Base-by-base conservation (phyloP, 495 filamentous ascomycete species). In the Penicillium fimorum region DNA sequence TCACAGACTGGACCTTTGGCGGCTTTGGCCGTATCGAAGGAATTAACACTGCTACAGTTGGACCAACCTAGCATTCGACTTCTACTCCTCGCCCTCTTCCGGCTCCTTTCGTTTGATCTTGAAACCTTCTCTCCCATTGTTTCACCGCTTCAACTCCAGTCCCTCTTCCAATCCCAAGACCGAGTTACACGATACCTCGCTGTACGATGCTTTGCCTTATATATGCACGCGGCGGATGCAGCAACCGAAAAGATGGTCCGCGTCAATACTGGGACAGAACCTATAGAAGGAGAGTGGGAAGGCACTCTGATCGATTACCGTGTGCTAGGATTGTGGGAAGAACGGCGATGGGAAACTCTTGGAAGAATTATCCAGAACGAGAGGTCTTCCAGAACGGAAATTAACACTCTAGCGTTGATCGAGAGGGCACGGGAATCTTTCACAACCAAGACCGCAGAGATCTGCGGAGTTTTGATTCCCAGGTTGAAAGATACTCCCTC, bases 291-390 rank as follows among this genome's bases (percentile, higher is more conserved):
- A 3, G 70, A 81, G 20, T 89, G 88, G 81, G 95, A 99, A 68
- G 90, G 85, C 20, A 81, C 78, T 51, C 66, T 67, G 40, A 85
- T 95, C 41, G 91, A 97, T 68, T 97, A 93, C 74, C 81, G 84
- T 27, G 93, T 96, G 68, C 76, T 97, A 44, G 83, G 84, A 38
- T 68, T 97, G 43, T 89, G 92, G 79, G 92, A 96, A 69, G 85
- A 90, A 60, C 68, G 67, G 57, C 72, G 72, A 66, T 80, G 62
- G 76, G 61, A 64, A 20, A 49, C 53, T 13, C 60, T 79, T 5
- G 64, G 65, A 53, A 61, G 65, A 58, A 56, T 65, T 53, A 46
- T 70, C 8, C 43, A 55, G 40, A 47, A 57, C 38, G 18, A 51
- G 22, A 65, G 69, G 32, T 60, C 58, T 29, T 59, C 48, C 40